These are phyloP conservation scores for Pleurotus sapidus DNA, from an alignment of 768 basidiomycete species.

Conservation along the genomic window DNA sequence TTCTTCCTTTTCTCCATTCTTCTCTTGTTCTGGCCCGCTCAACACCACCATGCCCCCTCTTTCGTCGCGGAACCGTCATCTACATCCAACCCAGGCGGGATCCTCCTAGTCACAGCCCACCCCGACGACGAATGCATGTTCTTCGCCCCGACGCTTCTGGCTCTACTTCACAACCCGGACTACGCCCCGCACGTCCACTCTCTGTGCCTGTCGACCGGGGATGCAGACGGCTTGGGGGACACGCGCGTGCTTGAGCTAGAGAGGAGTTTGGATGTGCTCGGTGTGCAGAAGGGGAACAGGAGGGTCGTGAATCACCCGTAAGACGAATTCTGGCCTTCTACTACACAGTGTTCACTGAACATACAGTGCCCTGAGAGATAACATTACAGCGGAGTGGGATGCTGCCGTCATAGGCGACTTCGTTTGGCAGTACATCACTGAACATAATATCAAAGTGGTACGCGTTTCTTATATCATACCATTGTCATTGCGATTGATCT, in stretches of 20 bases:
- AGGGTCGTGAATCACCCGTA: conserved; percentile 73
- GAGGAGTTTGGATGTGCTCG: conserved; percentile 64
- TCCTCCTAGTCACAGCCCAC: conserved; percentile 80
- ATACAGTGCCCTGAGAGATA: conserved; percentile 65
- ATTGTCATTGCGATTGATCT: background rate
- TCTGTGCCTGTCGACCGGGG: conserved; percentile 75
- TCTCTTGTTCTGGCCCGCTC: no score
- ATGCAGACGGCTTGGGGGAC: conserved; percentile 75
- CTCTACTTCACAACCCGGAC: conserved; percentile 31
- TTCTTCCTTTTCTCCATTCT: background rate
- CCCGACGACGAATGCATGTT: conserved; percentile 96
- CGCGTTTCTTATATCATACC: conserved; percentile 14
- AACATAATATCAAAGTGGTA: conserved; percentile 64
- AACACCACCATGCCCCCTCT: no score
- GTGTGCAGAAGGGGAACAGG: conserved; percentile 51
- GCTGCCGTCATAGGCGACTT: conserved; percentile 53
- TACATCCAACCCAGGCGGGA: background rate
- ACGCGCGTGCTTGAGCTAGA: conserved; percentile 56
- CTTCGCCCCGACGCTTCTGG: conserved; percentile 81
- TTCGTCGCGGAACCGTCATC: background rate
- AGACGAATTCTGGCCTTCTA: conserved; percentile 24
- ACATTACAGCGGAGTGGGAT: conserved; percentile 68
- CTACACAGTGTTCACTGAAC: conserved; percentile 3
- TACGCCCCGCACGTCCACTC: conserved; percentile 41
- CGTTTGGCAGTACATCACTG: conserved; percentile 54